Conservation (phyloP, 441 rosid species). For the Gossypium armourianum region DNA sequence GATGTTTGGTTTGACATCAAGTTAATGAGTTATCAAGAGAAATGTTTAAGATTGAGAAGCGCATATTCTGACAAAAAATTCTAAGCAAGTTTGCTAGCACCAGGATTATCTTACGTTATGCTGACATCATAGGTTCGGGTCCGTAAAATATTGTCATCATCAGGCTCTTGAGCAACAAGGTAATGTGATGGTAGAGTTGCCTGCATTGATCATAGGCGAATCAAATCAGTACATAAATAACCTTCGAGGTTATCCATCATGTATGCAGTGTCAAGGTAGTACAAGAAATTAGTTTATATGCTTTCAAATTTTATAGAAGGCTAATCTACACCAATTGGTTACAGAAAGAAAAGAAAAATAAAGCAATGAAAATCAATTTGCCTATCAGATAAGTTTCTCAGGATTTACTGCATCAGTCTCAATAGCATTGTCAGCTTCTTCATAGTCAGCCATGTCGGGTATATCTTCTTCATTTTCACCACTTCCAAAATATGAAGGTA, state of each 20-base stretch:
- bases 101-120: slow-evolving; percentile 65
- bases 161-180: slow-evolving; percentile 76
- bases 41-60: not conserved
- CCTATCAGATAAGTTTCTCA: not conserved
- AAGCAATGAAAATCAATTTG: not conserved
- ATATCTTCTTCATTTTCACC: slow-evolving; percentile 78
- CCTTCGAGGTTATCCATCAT: not conserved
- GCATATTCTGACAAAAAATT: not conserved
- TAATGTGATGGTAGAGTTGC: slow-evolving; percentile 66
- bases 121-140: slow-evolving; percentile 96
- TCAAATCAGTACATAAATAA: not conserved
- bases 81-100: not conserved
- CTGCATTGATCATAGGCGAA: slow-evolving; percentile 29
- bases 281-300: not conserved
- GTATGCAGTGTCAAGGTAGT: not conserved
- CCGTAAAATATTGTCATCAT: slow-evolving; percentile 74
- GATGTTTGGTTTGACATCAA: not conserved
- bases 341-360: not conserved
- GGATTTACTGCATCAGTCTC: slow-evolving; percentile 71
- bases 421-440: slow-evolving; percentile 56
- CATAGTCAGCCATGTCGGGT: slow-evolving; percentile 84
- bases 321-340: not conserved
- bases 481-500: slow-evolving; percentile 67
- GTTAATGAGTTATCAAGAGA: not conserved
- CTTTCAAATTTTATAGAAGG: not conserved